Percentiles rank a stretch among this genome's conserved stretches.
Evolutionary conservation across 345 rosid species (phyloP).

Genomic region (Carallia brachiata): DNA sequence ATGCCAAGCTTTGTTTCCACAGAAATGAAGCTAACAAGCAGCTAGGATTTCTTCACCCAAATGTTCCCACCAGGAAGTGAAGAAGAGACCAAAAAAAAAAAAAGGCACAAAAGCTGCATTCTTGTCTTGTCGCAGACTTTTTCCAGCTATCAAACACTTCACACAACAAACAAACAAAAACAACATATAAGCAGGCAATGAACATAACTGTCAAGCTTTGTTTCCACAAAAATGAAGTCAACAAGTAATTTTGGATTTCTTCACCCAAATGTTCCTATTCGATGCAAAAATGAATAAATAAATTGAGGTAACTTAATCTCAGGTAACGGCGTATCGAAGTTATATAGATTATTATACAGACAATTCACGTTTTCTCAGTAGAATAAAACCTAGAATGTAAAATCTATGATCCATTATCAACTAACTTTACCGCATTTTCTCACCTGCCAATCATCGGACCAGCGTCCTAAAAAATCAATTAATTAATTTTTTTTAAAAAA

Average conservation of each 20-base stretch:
- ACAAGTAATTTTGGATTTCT: not conserved
- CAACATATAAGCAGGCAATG: constrained; percentile 11
- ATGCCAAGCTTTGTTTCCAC: constrained; percentile 14
- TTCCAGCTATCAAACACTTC: constrained; percentile 20
- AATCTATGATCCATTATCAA: not conserved
- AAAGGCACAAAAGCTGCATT: constrained; percentile 10
- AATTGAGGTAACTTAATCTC: no score
- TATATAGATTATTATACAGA: not conserved
- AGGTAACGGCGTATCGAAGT: no score
- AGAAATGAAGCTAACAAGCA: constrained; percentile 16
- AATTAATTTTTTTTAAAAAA: not conserved
- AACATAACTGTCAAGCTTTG: constrained; percentile 8
- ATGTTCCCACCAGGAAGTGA: not conserved
- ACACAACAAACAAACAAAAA: constrained; percentile 14
- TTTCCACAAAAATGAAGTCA: constrained; percentile 18
- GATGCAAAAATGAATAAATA: no score
- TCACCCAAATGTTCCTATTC: no score
- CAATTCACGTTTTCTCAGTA: not conserved
- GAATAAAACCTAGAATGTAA: not conserved
- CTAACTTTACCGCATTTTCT: constrained; percentile 18
- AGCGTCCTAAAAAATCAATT: not conserved
- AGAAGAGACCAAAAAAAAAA: constrained; percentile 17
- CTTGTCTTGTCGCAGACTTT: constrained; percentile 14
- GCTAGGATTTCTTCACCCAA: not conserved
- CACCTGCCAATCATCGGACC: constrained; percentile 17